Evolutionary conservation across 306 rosid species (phyloP).

Genomic region (cucumber (Cucumis sativus)): Cucumber_9930_V3 NC_026660.2:6511501-6512000

Average conservation of each 20-base stretch:
- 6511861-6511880: too few species aligned
- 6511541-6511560: background rate
- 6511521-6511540: background rate
- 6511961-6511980: too few species aligned
- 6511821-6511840: too few species aligned
- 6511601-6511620: background rate
- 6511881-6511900: too few species aligned
- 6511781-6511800: too few species aligned
- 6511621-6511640: background rate
- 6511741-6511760: background rate
- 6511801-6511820: too few species aligned
- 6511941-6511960: too few species aligned
- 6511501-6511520: background rate
- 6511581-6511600: background rate
- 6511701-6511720: background rate
- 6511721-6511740: background rate
- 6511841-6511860: too few species aligned
- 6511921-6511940: too few species aligned
- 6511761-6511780: too few species aligned
- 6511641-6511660: background rate
- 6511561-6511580: background rate
- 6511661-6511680: background rate
- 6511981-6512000: too few species aligned
- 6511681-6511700: background rate
- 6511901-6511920: too few species aligned